Base-by-base conservation (phyloP, 129 eudicot genomes). In the Gnaphalium uliginosum region DNA sequence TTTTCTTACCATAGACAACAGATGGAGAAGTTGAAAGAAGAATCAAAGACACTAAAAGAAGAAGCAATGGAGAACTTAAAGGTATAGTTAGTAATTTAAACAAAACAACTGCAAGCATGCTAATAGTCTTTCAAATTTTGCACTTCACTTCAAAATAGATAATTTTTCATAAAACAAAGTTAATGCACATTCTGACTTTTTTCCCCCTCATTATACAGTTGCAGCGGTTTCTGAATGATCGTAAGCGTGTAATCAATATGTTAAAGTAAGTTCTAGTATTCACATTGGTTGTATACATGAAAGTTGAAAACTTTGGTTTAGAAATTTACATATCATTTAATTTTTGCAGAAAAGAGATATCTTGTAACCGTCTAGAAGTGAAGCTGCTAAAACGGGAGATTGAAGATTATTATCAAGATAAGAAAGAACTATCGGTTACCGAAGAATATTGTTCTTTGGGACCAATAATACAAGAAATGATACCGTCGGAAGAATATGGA, bases 301-400 rank as follows among this genome's bases (percentile, higher is more conserved):
- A 39, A 59, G 6, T 58, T 51, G 2, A 25, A 3, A 6, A 15
- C 10, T 19, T 56, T 32, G 35, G 57, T 30, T 72, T 33, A 32
- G 13, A 32, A 30, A 22, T 30, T 25, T 0, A 22, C 14, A 25
- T 1, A 59, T 50, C 10, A 27, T 13, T 75, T 65, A 72, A 61
- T 48, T 4, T 11, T 63, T 63, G 86, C 90, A 92, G 98, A 74
- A 87, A 90, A 69, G 98, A 92, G 71, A 84, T 92, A 51, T 82
- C 84, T 13, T 87, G 84, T 39, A 89, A 82, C 46, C 82, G 86
- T 69, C 81, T 81, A 62, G 89, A 91, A 27, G 83, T 92, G 83
- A 83, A 75, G 66, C 50, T 59, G 23, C 79, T 87, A 62, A 62
- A 62, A 62, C 10, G 15, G 41, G 33, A 62, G 39, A 17, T 62